Evolutionary conservation across 768 basidiomycete genomes (phyloP).

Genomic region (Cubamyces sp.): DNA sequence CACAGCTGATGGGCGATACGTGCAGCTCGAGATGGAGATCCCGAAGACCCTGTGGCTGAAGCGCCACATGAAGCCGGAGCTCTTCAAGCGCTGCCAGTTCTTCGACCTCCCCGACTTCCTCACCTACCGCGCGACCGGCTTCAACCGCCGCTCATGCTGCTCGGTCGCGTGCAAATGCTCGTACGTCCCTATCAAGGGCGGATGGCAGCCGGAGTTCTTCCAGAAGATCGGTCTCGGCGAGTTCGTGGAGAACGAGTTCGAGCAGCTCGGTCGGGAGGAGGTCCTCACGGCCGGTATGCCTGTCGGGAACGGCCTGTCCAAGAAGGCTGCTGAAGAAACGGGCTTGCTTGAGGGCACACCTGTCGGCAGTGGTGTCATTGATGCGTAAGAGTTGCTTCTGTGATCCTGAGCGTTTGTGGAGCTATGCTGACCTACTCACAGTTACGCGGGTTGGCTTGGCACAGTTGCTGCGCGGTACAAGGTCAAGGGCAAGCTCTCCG

Average conservation of each 20-base stretch:
- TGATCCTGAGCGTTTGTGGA: background rate
- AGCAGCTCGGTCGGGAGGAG: constrained; percentile 69
- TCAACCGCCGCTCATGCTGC: constrained; percentile 79
- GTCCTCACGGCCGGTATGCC: constrained; percentile 85
- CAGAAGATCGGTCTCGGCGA: constrained; percentile 77
- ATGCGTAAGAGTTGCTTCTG: constrained; percentile 67
- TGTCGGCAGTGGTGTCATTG: constrained; percentile 94
- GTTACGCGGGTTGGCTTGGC: constrained; percentile 96
- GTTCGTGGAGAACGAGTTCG: constrained; percentile 69
- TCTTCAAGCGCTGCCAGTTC: constrained; percentile 79
- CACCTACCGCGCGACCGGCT: constrained; percentile 86
- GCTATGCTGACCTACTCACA: constrained; percentile 32
- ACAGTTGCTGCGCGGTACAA: constrained; percentile 83
- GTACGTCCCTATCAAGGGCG: constrained; percentile 76
- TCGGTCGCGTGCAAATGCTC: constrained; percentile 97
- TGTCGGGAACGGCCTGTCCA: constrained; percentile 81
- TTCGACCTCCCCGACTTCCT: constrained; percentile 95
- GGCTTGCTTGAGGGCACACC: constrained; percentile 86
- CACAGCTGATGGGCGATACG: background rate
- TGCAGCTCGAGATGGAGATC: constrained; percentile 95
- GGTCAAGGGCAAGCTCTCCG: constrained; percentile 52
- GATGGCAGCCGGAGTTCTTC: constrained; percentile 93
- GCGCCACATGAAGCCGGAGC: constrained; percentile 72
- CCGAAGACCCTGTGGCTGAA: constrained; percentile 98
- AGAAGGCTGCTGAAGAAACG: constrained; percentile 79